Evolutionary conservation across 225 moss, liverwort and hornwort species (phyloP), one percentile per base, ranked within the genome.

Genomic region (Sphagnum tenellum): DNA sequence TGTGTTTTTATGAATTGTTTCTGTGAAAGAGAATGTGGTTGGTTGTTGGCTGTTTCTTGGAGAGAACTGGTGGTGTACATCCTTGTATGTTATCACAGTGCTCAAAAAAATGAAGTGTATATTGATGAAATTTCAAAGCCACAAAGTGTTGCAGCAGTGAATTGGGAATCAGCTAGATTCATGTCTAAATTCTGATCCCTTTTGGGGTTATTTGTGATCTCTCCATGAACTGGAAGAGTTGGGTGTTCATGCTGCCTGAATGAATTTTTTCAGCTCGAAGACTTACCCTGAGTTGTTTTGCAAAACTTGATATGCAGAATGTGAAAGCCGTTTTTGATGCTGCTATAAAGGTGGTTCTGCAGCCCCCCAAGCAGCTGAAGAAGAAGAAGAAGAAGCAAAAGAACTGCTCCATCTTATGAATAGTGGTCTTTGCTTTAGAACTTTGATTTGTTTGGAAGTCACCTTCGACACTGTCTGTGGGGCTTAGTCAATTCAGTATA

Each of bases 381-480:
- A 93, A 93, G 96, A 98, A 98, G 77, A 94, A 89, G 74, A 98
- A 98, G 75, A 98, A 98, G 67, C 93, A 93, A 98, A 98, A 93
- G 82, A 86, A 67, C 47, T 98, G 96, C 70, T 77, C 84, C 55
- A 98, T 98, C 75, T 87, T 98, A 48, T 98, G 88, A 94, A 81
- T 51, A 55, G 29, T 29, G 29, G 75, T 61, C 73, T 61, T 11
- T 6, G 51, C 61, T 50, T 64, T 73, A 72, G 67, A 75, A 73
- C 75, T 61, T 60, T 48, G 70, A 67, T 80, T 84, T 77, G 74
- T 83, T 73, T 84, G 80, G 77, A 84, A 75, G 70, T 66, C 63
- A 70, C 70, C 77, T 70, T 77, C 70, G 74, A 66, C 62, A 57
- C 65, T 77, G 67, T 70, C 77, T 62, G 29, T 29, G 29, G 29